These are phyloP conservation scores for Aspergillus baeticus DNA, from an alignment of 495 filamentous ascomycete species.

Conservation along the genomic window DNA sequence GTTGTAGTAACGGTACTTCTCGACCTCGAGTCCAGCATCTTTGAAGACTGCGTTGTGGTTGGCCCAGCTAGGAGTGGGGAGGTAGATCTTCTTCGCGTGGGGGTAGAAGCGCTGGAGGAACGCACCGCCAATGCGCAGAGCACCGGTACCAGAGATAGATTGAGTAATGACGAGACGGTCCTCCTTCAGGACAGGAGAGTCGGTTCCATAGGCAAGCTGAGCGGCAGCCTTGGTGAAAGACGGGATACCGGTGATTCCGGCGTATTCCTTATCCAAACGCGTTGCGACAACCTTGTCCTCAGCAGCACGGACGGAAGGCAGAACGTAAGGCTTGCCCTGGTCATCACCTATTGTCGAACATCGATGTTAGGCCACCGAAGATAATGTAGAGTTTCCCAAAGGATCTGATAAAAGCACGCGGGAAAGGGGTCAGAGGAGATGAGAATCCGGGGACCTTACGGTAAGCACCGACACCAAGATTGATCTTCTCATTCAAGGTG, in stretches of 20 bases:
- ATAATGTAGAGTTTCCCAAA: no score
- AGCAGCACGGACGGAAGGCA: conserved; percentile 86
- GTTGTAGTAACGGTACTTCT: conserved; percentile 98
- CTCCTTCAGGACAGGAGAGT: conserved; percentile 70
- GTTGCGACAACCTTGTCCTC: conserved; percentile 81
- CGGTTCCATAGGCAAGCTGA: conserved; percentile 81
- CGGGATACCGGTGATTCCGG: conserved; percentile 93
- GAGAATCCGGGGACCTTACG: conserved; percentile 32
- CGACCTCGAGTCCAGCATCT: conserved; percentile 85
- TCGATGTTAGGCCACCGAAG: background rate
- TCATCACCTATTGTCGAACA: conserved; percentile 64
- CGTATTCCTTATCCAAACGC: conserved; percentile 92
- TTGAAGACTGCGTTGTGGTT: conserved; percentile 97
- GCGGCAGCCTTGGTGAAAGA: conserved; percentile 91
- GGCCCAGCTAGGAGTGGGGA: conserved; percentile 95
- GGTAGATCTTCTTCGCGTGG: conserved; percentile 87
- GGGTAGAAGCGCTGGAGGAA: conserved; percentile 92
- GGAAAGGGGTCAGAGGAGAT: background rate
- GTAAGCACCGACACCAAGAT: conserved; percentile 72
- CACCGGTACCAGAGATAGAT: conserved; percentile 96
- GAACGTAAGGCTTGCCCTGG: conserved; percentile 93
- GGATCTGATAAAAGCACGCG: background rate
- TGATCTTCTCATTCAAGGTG: conserved; percentile 88
- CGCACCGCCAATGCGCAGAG: conserved; percentile 88
- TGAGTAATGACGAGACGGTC: conserved; percentile 90